Percentiles rank a stretch among this genome's conserved stretches.
These are phyloP conservation scores for Nepenthes mirabilis DNA, from an alignment of 148 eudicot species.

Conservation along the genomic window DNA sequence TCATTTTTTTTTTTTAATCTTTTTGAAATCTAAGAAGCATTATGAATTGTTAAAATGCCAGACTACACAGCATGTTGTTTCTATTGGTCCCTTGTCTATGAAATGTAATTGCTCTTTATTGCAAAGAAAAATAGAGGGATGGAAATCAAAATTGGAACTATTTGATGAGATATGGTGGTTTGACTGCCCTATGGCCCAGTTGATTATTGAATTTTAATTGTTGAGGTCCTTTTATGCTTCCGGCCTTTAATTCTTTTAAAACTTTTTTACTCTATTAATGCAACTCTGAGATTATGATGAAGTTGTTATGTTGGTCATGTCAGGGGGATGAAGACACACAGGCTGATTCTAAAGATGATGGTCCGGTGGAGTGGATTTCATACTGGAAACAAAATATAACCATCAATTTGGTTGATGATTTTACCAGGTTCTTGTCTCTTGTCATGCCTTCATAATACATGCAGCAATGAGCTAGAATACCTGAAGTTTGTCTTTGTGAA, in stretches of 20 bases:
- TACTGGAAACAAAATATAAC: slow-evolving; percentile 98
- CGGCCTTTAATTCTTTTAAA: not conserved
- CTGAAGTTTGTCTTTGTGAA: not conserved
- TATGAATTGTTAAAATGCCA: too few species aligned
- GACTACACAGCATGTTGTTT: not conserved
- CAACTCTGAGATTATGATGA: not conserved
- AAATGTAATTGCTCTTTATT: not conserved
- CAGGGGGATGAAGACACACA: slow-evolving; percentile 50
- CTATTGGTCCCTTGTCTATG: not conserved
- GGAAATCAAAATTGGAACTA: too few species aligned
- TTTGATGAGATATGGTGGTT: too few species aligned
- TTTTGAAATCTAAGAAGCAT: too few species aligned
- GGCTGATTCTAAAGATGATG: slow-evolving; percentile 49
- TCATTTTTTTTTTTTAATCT: too few species aligned
- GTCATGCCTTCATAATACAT: not conserved
- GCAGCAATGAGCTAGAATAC: not conserved
- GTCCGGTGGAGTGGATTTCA: slow-evolving; percentile 69
- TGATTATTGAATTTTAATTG: too few species aligned
- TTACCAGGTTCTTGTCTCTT: slow-evolving; percentile 41
- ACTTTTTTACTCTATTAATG: not conserved
- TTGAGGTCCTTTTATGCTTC: too few species aligned
- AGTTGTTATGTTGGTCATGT: slow-evolving; percentile 7
- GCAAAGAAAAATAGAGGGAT: not conserved
- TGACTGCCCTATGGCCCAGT: too few species aligned
- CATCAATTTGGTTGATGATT: slow-evolving; percentile 89